Percentiles rank a stretch among this genome's conserved stretches.
These are phyloP conservation scores for Corchorus capsularis DNA, from an alignment of 345 rosid species.

Conservation along the genomic window DNA sequence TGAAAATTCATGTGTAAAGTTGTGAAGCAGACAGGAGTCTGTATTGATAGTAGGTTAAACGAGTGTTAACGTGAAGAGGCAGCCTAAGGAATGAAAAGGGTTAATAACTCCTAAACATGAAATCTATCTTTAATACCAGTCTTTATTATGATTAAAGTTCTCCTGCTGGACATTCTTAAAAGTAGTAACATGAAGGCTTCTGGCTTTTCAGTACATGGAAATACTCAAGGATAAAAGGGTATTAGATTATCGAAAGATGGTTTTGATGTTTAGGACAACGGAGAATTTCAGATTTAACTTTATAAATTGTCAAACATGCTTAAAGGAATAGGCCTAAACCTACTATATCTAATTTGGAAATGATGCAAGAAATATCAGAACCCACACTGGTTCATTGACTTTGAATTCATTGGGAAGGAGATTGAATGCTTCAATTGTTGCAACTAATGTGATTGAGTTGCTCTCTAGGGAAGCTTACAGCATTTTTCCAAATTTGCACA, in stretches of 20 bases:
- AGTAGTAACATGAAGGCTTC: not conserved
- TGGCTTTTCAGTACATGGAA: not conserved
- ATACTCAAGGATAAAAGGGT: not conserved
- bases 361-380: not conserved
- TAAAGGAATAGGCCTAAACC: not conserved
- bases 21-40: not conserved
- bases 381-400: not conserved
- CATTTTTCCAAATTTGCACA: not conserved
- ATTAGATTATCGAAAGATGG: not conserved
- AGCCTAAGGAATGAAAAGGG: no score
- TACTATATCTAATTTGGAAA: not conserved
- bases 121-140: no score
- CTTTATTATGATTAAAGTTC: not conserved
- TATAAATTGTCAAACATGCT: not conserved
- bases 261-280: not conserved
- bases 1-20: not conserved
- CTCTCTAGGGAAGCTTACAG: not conserved
- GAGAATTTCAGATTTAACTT: not conserved
- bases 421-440: not conserved
- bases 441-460: not conserved
- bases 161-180: not conserved
- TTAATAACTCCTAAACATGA: no score
- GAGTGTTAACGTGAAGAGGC: no score
- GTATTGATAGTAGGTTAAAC: no score
- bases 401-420: not conserved